Evolutionary conservation across 345 rosid genomes (phyloP).

Genomic region (Carallia pectinifolia): DNA sequence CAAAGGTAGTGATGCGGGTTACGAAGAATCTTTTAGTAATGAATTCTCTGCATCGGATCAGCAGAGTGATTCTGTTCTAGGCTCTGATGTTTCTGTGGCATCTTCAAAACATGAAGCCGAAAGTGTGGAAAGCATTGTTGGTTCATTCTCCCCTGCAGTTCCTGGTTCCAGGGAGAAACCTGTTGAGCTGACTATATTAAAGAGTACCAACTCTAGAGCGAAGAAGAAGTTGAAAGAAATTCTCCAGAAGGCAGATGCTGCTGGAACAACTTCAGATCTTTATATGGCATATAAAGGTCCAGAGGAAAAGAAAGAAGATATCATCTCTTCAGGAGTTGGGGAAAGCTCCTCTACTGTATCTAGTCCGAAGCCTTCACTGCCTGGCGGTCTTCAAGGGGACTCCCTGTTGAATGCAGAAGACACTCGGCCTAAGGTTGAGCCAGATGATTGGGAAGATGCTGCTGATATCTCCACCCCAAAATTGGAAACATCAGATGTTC

Average conservation of each 20-base stretch:
- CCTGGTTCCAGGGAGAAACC: slow-evolving; percentile 51
- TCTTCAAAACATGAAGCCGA: slow-evolving; percentile 32
- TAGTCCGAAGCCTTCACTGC: slow-evolving; percentile 36
- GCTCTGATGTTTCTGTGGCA: slow-evolving; percentile 32
- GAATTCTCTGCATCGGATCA: slow-evolving; percentile 23
- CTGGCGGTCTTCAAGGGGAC: slow-evolving; percentile 30
- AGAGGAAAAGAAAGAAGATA: slow-evolving; percentile 69
- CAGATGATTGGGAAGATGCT: slow-evolving; percentile 98
- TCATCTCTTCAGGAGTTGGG: slow-evolving; percentile 27
- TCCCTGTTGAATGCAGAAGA: slow-evolving; percentile 30
- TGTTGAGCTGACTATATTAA: slow-evolving; percentile 44
- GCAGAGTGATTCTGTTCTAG: slow-evolving; percentile 26
- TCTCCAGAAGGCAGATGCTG: slow-evolving; percentile 92
- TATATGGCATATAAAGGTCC: slow-evolving; percentile 90
- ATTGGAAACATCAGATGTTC: slow-evolving; percentile 47
- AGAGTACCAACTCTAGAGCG: slow-evolving; percentile 37
- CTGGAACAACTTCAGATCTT: slow-evolving; percentile 77
- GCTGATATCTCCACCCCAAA: slow-evolving; percentile 83
- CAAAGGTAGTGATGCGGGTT: slow-evolving; percentile 1
- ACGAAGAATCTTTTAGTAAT: slow-evolving; percentile 14
- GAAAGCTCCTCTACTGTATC: slow-evolving; percentile 27
- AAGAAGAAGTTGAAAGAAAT: slow-evolving; percentile 66
- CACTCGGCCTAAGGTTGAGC: slow-evolving; percentile 57
- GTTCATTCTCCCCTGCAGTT: slow-evolving; percentile 24
- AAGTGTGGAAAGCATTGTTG: slow-evolving; percentile 34